Evolutionary conservation across 129 eudicot species (phyloP).

Genomic region (Lactuca saligna): DNA sequence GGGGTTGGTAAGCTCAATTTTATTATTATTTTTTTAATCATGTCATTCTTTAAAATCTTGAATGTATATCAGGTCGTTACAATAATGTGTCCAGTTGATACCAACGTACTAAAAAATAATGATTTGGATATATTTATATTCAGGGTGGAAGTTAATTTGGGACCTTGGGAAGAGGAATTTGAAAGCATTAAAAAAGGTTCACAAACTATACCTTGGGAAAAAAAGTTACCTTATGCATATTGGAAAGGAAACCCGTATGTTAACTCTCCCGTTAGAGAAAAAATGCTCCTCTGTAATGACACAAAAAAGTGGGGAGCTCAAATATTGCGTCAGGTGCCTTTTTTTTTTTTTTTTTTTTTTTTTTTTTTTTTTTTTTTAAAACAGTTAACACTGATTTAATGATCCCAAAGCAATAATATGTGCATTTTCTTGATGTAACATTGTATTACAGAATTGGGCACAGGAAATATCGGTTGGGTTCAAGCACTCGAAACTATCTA

Average conservation of each 20-base stretch:
- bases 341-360: constrained; percentile 17
- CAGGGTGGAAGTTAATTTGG: constrained; percentile 72
- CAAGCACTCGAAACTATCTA: constrained; percentile 60
- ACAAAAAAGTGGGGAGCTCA: constrained; percentile 64
- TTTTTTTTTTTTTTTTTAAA: constrained; percentile 9
- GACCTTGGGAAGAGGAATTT: constrained; percentile 77
- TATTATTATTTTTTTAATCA: neutral
- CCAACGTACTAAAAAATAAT: neutral
- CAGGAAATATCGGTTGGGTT: constrained; percentile 50
- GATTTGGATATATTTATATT: constrained; percentile 16
- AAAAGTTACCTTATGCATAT: constrained; percentile 56
- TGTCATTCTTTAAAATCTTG: neutral
- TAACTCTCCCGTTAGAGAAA: constrained; percentile 49
- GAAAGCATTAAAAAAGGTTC: constrained; percentile 63
- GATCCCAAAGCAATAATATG: constrained; percentile 1
- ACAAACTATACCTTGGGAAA: constrained; percentile 45
- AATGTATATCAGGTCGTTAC: constrained; percentile 1
- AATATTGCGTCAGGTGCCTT: constrained; percentile 69
- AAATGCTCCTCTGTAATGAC: constrained; percentile 58
- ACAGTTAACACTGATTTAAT: neutral
- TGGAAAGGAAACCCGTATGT: constrained; percentile 93
- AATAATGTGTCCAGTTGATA: no score
- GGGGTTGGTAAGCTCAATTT: constrained; percentile 71
- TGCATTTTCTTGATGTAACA: constrained; percentile 8
- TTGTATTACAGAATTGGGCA: constrained; percentile 57